A percentile compares a stretch with the other conserved stretches of the same genome.
Evolutionary conservation across 2,329 filamentous ascomycete genomes (phyloP).

Genomic region (Thermoascus crustaceus): DNA sequence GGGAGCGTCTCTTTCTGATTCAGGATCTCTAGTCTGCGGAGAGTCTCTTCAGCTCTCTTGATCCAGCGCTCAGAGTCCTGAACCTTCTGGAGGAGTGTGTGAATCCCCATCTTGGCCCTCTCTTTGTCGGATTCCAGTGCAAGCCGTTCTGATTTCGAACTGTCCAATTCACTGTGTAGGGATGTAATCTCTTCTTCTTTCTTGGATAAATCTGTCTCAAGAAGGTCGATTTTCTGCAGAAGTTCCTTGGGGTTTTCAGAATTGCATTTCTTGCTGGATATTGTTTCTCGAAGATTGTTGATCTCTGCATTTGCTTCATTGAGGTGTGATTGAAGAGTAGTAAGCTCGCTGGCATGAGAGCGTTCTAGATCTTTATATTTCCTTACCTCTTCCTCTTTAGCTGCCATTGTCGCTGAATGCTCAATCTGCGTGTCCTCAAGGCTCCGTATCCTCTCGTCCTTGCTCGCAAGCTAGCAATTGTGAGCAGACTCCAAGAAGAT

Average conservation of each 20-base stretch:
- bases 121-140: constrained; percentile 14
- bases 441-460: constrained; percentile 1
- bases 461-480: not conserved
- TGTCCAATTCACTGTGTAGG: constrained; percentile 7
- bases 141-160: constrained; percentile 1
- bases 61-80: constrained; percentile 19
- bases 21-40: constrained; percentile 12
- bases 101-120: constrained; percentile 17
- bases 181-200: constrained; percentile 24
- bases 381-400: not conserved
- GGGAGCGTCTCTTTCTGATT: constrained; percentile 11
- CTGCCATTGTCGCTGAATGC: not conserved
- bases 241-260: constrained; percentile 5
- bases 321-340: constrained; percentile 12
- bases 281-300: constrained; percentile 14
- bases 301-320: constrained; percentile 15
- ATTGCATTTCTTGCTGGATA: constrained; percentile 6
- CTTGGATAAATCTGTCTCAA: constrained; percentile 10
- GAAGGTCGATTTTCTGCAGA: constrained; percentile 9
- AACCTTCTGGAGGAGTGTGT: constrained; percentile 16
- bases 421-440: not conserved
- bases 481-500: not conserved
- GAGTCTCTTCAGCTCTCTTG: constrained; percentile 13
- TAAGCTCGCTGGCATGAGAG: not conserved
- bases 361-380: not conserved